Evolutionary conservation across 768 basidiomycete species (phyloP), one percentile per base, ranked within the genome.

Genomic region (Russula dissimulans): DNA sequence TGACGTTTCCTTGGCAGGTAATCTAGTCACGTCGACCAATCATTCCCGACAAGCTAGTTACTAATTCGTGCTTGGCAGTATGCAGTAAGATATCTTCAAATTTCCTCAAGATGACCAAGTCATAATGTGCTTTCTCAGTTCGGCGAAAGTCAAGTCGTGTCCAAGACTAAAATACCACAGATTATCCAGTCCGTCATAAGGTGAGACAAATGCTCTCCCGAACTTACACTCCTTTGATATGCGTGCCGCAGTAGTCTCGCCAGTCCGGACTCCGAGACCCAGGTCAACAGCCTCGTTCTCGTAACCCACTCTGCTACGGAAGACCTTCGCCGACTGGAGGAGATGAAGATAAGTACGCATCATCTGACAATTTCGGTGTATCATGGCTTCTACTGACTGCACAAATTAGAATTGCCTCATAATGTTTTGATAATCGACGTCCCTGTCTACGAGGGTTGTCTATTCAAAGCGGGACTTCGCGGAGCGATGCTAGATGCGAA

Each of bases 281-380:
- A 75, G 0, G 69, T 85, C 26, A 91, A 91, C 67, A 75, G 75
- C 18, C 81, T 92, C 39, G 86, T 91, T 15, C 75, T 92, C 5
- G 81, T 92, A 12, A 85, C 77, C 2, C 87, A 90, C 66, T 78
- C 78, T 18, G 77, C 82, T 43, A 72, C 74, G 41, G 78, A 77
- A 3, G 79, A 85, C 64, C 71, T 91, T 14, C 75, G 79, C 43
- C 78, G 82, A 17, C 74, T 91, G 41, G 85, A 88, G 54, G 87
- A 90, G 49, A 85, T 91, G 81, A 84, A 83, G 72, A 87, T 91
- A 68, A 86, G 89, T 91, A 68, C 67, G 87, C 71, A 44, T 42
- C 54, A 48, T 10, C 44, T 29, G 18, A 54, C 48, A 52, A 54
- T 47, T 49, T 47, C 39, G 61, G 48, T 38, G 52, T 59, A 42